Conservation (phyloP, 2,329 filamentous ascomycete species). For the Cercospora sojina region DNA sequence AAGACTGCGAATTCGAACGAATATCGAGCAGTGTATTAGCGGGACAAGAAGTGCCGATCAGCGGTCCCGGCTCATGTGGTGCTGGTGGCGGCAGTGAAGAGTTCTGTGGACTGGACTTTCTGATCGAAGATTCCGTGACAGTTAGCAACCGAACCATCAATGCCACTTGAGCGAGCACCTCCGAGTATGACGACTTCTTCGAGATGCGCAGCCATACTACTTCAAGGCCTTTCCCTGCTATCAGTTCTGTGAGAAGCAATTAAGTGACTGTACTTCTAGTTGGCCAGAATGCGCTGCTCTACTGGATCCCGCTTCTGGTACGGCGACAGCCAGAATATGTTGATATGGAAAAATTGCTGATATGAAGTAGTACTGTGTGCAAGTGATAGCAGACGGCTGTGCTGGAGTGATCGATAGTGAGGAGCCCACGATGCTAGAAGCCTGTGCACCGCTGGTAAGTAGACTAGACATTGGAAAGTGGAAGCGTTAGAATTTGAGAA, state of each 20-base stretch:
- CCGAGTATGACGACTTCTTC: background rate
- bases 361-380: background rate
- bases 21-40: background rate
- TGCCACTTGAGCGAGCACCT: background rate
- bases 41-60: background rate
- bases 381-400: background rate
- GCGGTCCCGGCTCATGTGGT: background rate
- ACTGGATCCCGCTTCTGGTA: background rate
- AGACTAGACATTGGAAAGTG: background rate
- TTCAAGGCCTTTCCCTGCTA: background rate
- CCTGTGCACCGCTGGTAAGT: background rate
- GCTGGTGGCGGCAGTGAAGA: background rate
- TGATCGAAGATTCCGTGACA: background rate
- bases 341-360: background rate
- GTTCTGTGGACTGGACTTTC: background rate
- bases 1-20: background rate
- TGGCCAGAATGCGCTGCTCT: background rate
- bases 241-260: background rate
- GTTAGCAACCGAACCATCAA: background rate
- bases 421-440: background rate
- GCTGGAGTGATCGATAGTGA: background rate
- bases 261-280: background rate
- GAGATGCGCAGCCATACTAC: background rate
- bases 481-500: background rate
- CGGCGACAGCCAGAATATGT: background rate